These are phyloP conservation scores for Talaromyces ruber DNA, from an alignment of 495 filamentous ascomycete genomes.

Conservation along the genomic window DNA sequence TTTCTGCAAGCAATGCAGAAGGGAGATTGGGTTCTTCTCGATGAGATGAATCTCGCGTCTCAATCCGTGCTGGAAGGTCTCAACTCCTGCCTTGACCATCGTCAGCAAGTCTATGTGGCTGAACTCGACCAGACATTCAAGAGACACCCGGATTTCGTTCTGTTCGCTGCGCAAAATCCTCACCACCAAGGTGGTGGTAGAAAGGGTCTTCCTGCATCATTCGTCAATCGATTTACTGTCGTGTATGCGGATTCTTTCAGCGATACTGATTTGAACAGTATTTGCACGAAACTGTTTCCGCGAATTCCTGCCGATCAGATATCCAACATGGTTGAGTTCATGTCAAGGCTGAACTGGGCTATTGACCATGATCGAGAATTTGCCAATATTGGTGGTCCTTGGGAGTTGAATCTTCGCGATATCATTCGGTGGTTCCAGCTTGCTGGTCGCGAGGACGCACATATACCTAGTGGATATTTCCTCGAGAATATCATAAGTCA, in stretches of 20 bases:
- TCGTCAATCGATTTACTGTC: conserved; percentile 96
- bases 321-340: conserved; percentile 63
- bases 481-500: conserved; percentile 79
- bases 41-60: conserved; percentile 98
- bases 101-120: conserved; percentile 90
- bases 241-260: conserved; percentile 90
- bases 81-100: conserved; percentile 95
- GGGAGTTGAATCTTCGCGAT: conserved; percentile 97
- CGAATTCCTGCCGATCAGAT: conserved; percentile 45
- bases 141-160: conserved; percentile 76
- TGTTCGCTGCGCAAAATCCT: conserved; percentile 97
- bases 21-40: conserved; percentile 90
- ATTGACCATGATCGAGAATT: conserved; percentile 57
- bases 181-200: conserved; percentile 94
- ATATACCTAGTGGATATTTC: conserved; percentile 57
- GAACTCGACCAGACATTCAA: conserved; percentile 91
- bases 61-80: conserved; percentile 95
- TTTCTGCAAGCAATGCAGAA: conserved; percentile 94
- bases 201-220: conserved; percentile 91
- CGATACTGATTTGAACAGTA: conserved; percentile 68
- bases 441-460: conserved; percentile 39
- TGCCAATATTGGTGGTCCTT: conserved; percentile 77
- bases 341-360: conserved; percentile 65
- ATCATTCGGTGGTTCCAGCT: conserved; percentile 82
- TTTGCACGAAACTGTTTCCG: conserved; percentile 71